phyloP scores from a whole-genome alignment of 1,139 yeast species.

The Kurtzmaniella natalensis region DNA sequence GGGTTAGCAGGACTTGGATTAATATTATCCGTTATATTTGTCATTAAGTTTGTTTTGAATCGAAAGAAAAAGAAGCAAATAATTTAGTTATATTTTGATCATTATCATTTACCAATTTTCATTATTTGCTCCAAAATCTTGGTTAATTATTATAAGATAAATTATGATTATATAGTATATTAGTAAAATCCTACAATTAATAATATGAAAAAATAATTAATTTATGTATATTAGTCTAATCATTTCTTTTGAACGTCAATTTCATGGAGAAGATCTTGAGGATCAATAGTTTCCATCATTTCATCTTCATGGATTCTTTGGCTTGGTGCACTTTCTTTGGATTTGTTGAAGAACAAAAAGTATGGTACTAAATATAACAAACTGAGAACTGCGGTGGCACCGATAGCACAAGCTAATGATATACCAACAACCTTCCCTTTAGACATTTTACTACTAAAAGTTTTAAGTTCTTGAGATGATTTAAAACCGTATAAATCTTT shows the following conservation, averaged over 20 bases:
- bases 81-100: too few species aligned
- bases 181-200: too few species aligned
- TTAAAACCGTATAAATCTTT: conserved; percentile 35
- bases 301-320: conserved; percentile 62
- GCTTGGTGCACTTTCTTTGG: conserved; percentile 27
- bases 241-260: conserved; percentile 41
- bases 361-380: conserved; percentile 55
- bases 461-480: conserved; percentile 33
- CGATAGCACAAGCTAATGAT: conserved; percentile 83
- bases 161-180: too few species aligned
- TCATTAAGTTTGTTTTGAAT: too few species aligned
- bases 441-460: conserved; percentile 21
- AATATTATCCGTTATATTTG: conserved; percentile 20
- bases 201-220: too few species aligned
- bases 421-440: conserved; percentile 82
- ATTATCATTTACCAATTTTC: too few species aligned
- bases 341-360: conserved; percentile 42
- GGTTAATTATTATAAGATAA: too few species aligned
- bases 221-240: conserved; percentile 3
- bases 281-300: conserved; percentile 65
- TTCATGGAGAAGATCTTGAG: conserved; percentile 57
- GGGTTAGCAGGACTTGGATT: conserved; percentile 50
- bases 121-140: too few species aligned
- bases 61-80: too few species aligned
- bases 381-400: conserved; percentile 68